Evolutionary conservation across 106 monocot species (phyloP), one percentile per base, ranked within the genome.

Genomic region (Gastrodia elata): DNA sequence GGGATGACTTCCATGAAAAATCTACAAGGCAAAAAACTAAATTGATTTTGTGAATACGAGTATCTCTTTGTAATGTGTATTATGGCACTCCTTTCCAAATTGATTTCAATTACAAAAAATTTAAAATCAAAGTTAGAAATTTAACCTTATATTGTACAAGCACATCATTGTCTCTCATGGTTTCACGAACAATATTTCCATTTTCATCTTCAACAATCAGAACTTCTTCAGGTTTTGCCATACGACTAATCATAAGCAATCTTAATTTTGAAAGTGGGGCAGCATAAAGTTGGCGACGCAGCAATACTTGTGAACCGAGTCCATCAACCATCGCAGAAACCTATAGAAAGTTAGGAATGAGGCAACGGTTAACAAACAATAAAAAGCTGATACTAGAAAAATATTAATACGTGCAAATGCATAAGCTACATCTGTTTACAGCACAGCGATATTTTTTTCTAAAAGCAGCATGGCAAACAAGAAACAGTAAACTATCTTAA

Each of bases 191-290:
- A 75, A 99, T 99, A 68, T 99, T 99, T 2, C 98, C 98, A 87
- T 99, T 99, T 83, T 99, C 98, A 81, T 99, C 98, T 79, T 99
- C 98, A 73, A 99, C 98, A 75, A 99, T 93, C 18, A 99, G 61
- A 78, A 99, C 93, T 76, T 99, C 98, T 74, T 99, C 98, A 46
- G 98, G 98, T 43, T 99, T 99, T 44, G 98, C 98, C 98, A 99
- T 99, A 16, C 98, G 91, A 79, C 93, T 91, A 70, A 99, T 93
- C 98, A 99, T 99, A 25, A 99, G 88, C 83, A 84, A 89, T 76
- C 98, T 88, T 72, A 99, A 73, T 49, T 99, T 93, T 18, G 98
- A 99, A 71, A 99, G 78, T 55, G 92, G 84, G 43, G 71, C 87
- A 34, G 91, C 35, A 77, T 91, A 99, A 80, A 99, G 87, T 61